Percentiles rank a stretch among this genome's conserved stretches.
phyloP scores from a whole-genome alignment of 495 filamentous ascomycete genomes.

The Sordaria brevicollis region DNA sequence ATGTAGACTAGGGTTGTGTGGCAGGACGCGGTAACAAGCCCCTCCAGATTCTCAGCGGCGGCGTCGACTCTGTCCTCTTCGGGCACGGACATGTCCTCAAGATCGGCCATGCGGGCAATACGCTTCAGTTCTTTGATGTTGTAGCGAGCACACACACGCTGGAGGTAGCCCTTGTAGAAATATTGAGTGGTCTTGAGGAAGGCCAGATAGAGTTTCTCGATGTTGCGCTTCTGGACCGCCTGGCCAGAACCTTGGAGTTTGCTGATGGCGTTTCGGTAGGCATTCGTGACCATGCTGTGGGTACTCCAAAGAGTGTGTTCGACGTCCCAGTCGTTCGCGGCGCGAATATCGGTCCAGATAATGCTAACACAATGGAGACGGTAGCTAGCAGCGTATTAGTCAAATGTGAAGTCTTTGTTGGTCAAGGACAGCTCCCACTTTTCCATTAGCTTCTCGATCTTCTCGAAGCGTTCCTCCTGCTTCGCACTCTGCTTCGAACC shows the following conservation, averaged over 20 bases:
- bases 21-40: slow-evolving; percentile 59
- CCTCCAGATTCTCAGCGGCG: slow-evolving; percentile 36
- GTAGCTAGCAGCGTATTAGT: slow-evolving; percentile 41
- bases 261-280: slow-evolving; percentile 54
- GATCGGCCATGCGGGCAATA: slow-evolving; percentile 57
- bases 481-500: slow-evolving; percentile 34
- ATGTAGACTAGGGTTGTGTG: slow-evolving; percentile 76
- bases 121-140: slow-evolving; percentile 63
- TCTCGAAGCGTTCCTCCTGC: slow-evolving; percentile 41
- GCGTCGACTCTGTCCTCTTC: slow-evolving; percentile 30
- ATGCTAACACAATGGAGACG: slow-evolving; percentile 58
- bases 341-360: slow-evolving; percentile 64
- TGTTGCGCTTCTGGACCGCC: slow-evolving; percentile 66
- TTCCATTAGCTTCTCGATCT: slow-evolving; percentile 46
- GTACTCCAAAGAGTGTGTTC: slow-evolving; percentile 70
- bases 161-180: slow-evolving; percentile 80
- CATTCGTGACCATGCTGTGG: slow-evolving; percentile 64
- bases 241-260: slow-evolving; percentile 39
- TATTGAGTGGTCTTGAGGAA: slow-evolving; percentile 80
- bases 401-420: slow-evolving; percentile 11
- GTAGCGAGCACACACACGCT: slow-evolving; percentile 62
- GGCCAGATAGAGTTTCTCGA: slow-evolving; percentile 64
- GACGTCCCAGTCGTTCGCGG: slow-evolving; percentile 49
- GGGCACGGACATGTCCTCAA: slow-evolving; percentile 30
- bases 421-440: slow-evolving; percentile 37